A percentile compares a stretch with the other conserved stretches of the same genome.
These are phyloP conservation scores for Cladophialophora yegresii DNA, from an alignment of 2,329 filamentous ascomycete genomes.

Conservation along the genomic window DNA sequence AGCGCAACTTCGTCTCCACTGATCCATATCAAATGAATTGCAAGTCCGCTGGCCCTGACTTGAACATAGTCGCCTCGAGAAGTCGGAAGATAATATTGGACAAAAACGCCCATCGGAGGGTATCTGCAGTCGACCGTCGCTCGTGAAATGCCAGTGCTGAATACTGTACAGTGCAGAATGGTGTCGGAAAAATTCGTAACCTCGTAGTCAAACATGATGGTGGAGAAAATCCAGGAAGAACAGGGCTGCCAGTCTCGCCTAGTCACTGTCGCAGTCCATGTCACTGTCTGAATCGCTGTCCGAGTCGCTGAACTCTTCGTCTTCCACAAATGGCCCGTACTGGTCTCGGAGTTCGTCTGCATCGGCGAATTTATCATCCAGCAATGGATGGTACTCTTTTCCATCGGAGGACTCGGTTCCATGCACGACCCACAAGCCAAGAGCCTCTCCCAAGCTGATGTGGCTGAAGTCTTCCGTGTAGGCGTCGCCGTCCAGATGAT, in stretches of 20 bases:
- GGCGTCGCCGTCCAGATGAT: slow-evolving; percentile 26
- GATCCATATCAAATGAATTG: slow-evolving; percentile 3
- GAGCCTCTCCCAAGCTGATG: slow-evolving; percentile 25
- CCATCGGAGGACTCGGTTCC: slow-evolving; percentile 10
- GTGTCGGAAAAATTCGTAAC: slow-evolving; percentile 21
- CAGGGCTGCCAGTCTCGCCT: slow-evolving; percentile 5
- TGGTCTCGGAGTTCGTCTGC: slow-evolving; percentile 28
- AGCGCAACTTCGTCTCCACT: slow-evolving; percentile 6
- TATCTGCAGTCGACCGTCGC: slow-evolving; percentile 29
- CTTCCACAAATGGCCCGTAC: slow-evolving; percentile 28
- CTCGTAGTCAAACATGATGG: slow-evolving; percentile 24
- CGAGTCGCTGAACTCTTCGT: slow-evolving; percentile 25
- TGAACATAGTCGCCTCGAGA: slow-evolving; percentile 6
- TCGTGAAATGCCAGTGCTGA: slow-evolving; percentile 28
- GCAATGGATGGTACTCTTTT: slow-evolving; percentile 27
- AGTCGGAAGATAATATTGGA: slow-evolving; percentile 16
- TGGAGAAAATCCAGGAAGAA: slow-evolving; percentile 6
- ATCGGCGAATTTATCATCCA: slow-evolving; percentile 27
- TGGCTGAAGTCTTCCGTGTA: slow-evolving; percentile 24
- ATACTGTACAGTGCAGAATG: slow-evolving; percentile 23
- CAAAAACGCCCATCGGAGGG: slow-evolving; percentile 18
- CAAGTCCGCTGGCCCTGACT: slow-evolving; percentile 11
- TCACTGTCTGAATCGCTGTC: slow-evolving; percentile 18
- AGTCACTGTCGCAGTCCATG: slow-evolving; percentile 29
- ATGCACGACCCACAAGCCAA: slow-evolving; percentile 31